These are phyloP conservation scores for Botryosphaeria agaves DNA, from an alignment of 2,329 filamentous ascomycete species.

Conservation along the genomic window DNA sequence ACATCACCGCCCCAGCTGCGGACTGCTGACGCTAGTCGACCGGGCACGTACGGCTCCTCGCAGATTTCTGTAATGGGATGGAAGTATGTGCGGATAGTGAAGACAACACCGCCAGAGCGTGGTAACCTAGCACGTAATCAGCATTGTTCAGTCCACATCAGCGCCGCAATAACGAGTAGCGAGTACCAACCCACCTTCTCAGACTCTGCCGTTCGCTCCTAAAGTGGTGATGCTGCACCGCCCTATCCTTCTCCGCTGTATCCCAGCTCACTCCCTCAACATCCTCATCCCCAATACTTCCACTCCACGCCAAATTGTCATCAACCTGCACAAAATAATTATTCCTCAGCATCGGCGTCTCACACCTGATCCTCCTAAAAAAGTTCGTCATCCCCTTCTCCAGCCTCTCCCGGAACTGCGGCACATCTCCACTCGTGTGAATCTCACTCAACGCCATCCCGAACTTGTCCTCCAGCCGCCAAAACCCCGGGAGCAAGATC, in stretches of 20 bases:
- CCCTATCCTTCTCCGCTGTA: constrained; percentile 56
- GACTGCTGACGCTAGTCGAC: constrained; percentile 58
- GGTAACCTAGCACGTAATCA: constrained; percentile 19
- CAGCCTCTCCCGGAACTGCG: constrained; percentile 51
- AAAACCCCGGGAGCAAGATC: constrained; percentile 66
- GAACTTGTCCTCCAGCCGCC: constrained; percentile 65
- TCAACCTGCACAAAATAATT: constrained; percentile 87
- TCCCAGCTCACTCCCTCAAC: constrained; percentile 47
- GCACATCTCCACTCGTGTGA: constrained; percentile 61
- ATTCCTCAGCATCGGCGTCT: constrained; percentile 50
- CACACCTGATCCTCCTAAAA: constrained; percentile 53
- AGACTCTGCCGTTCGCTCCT: constrained; percentile 59
- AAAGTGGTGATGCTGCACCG: constrained; percentile 59
- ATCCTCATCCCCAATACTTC: constrained; percentile 61
- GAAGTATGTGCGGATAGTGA: constrained; percentile 71
- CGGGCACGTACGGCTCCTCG: constrained; percentile 59
- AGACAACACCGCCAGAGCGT: constrained; percentile 34
- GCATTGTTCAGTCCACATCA: neutral
- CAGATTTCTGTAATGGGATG: constrained; percentile 50
- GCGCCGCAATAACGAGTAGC: neutral
- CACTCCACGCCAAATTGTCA: constrained; percentile 57
- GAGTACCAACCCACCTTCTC: constrained; percentile 29
- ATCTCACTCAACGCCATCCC: constrained; percentile 66
- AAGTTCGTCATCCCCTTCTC: constrained; percentile 70
- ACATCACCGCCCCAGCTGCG: constrained; percentile 72